phyloP scores from a whole-genome alignment of 805 yeast species.

The Lipomyces spencermartinsiae region DNA sequence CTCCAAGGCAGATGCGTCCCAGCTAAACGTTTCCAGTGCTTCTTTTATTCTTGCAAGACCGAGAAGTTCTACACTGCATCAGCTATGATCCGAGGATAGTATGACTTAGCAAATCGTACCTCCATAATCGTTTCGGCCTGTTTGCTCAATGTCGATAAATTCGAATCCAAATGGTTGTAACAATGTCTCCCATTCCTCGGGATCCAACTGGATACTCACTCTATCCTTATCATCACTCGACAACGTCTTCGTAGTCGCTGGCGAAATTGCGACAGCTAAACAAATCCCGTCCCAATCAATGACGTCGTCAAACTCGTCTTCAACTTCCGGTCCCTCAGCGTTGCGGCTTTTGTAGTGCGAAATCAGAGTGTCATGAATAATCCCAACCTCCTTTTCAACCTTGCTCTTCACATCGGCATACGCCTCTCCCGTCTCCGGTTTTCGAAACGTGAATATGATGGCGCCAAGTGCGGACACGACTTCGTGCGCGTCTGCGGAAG shows the following conservation, averaged over 20 bases:
- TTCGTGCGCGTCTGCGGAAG: slow-evolving; percentile 46
- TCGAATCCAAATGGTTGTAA: slow-evolving; percentile 42
- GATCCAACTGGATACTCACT: slow-evolving; percentile 17
- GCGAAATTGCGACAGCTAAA: slow-evolving; percentile 33
- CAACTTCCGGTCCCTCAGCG: slow-evolving; percentile 30
- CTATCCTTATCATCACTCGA: not conserved
- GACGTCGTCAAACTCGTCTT: slow-evolving; percentile 40
- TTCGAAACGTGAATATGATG: slow-evolving; percentile 46
- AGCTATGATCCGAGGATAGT: not conserved
- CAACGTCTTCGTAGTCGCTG: not conserved
- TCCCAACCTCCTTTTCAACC: slow-evolving; percentile 27
- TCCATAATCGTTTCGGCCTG: slow-evolving; percentile 37
- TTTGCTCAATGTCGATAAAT: slow-evolving; percentile 35
- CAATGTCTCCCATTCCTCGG: slow-evolving; percentile 35
- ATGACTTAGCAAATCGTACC: slow-evolving; percentile 1
- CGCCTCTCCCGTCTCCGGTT: slow-evolving; percentile 24
- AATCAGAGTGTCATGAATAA: slow-evolving; percentile 24
- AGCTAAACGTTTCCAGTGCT: slow-evolving; percentile 41
- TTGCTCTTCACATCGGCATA: slow-evolving; percentile 22
- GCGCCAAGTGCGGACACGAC: slow-evolving; percentile 48
- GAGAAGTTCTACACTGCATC: slow-evolving; percentile 14
- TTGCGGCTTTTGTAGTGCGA: slow-evolving; percentile 15
- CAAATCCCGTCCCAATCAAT: slow-evolving; percentile 37
- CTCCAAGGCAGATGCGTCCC: slow-evolving; percentile 11
- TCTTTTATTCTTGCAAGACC: slow-evolving; percentile 44